phyloP scores from a whole-genome alignment of 305 asterid genomes.

The Fraxinus velutina region DNA sequence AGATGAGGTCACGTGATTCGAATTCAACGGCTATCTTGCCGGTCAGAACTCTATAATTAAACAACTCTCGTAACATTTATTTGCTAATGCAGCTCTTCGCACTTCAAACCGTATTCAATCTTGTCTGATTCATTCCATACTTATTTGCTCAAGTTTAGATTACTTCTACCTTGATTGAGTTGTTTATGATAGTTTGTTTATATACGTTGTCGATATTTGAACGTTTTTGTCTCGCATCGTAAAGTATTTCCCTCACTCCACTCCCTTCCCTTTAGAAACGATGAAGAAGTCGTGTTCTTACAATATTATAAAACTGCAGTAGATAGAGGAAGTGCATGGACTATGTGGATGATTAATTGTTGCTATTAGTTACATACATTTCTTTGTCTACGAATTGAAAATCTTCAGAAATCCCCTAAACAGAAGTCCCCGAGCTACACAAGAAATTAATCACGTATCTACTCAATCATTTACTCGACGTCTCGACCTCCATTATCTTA shows the following conservation, averaged over 20 bases:
- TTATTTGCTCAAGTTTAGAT: too few species aligned
- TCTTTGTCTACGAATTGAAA: not conserved
- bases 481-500: not conserved
- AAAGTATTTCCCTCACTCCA: not conserved
- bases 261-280: not conserved
- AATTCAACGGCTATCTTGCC: too few species aligned
- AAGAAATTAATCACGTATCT: not conserved
- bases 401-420: not conserved
- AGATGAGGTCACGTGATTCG: too few species aligned
- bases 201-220: too few species aligned
- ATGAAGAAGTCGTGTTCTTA: not conserved
- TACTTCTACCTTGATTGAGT: too few species aligned
- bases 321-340: not conserved
- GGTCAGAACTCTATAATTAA: too few species aligned
- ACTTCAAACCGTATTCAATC: too few species aligned
- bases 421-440: not conserved
- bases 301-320: not conserved
- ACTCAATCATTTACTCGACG: not conserved
- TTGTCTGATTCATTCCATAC: too few species aligned
- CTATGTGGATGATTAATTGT: not conserved
- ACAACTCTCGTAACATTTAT: too few species aligned
- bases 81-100: too few species aligned
- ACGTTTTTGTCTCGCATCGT: too few species aligned
- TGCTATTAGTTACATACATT: not conserved
- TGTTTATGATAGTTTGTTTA: too few species aligned